Conservation (phyloP, 1,284 basidiomycete species). For the Austropuccinia psidii region DNA sequence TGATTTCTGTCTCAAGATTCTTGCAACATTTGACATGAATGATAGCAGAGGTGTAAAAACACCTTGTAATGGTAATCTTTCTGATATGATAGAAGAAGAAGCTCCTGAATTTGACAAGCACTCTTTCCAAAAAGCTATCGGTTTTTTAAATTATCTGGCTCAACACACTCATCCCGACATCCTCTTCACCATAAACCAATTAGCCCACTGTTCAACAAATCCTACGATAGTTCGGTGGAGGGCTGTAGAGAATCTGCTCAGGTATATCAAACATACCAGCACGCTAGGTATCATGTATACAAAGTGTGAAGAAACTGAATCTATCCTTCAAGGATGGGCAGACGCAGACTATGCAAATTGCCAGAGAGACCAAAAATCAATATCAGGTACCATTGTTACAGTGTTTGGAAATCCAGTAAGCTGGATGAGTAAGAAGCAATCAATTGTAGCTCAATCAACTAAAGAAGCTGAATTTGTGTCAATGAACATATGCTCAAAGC, state of each 20-base stretch:
- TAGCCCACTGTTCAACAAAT: neutral
- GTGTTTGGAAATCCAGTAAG: conserved; percentile 6
- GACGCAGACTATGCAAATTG: neutral
- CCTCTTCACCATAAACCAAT: neutral
- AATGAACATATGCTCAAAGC: neutral
- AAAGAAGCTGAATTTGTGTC: neutral
- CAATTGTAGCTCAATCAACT: neutral
- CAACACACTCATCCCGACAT: conserved; percentile 3
- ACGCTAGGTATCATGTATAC: neutral
- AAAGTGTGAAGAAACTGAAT: too few relatives aligned
- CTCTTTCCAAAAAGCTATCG: neutral
- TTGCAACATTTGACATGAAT: neutral
- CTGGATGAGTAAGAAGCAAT: neutral
- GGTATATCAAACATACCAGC: neutral
- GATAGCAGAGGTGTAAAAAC: neutral
- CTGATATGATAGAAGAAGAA: too few relatives aligned
- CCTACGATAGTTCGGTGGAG: neutral
- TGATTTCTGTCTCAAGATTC: neutral
- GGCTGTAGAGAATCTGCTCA: neutral
- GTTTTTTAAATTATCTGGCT: neutral
- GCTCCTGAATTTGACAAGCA: neutral
- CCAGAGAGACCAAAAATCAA: neutral
- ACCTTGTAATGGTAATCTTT: neutral
- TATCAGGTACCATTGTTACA: neutral
- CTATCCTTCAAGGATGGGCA: conserved; percentile 1